Evolutionary conservation across 345 rosid species (phyloP).

Genomic region (Pistacia atlantica): DNA sequence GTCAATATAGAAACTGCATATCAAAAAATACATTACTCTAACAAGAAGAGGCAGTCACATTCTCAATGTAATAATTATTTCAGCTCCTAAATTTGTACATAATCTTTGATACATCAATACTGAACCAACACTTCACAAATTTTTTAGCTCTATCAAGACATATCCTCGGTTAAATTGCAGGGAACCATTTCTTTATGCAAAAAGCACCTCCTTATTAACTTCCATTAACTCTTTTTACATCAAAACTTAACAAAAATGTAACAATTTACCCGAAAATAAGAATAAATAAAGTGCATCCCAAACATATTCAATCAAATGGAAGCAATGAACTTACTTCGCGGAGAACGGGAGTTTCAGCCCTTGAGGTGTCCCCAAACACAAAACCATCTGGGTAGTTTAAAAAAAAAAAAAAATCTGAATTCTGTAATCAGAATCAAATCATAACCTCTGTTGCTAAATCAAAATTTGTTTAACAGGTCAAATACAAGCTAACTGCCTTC

Average conservation of each 20-base stretch:
- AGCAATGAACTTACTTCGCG: neutral
- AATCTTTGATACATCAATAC: neutral
- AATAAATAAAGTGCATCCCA: neutral
- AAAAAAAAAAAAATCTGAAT: neutral
- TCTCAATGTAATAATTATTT: neutral
- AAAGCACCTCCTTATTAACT: neutral
- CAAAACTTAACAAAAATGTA: neutral
- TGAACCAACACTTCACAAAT: neutral
- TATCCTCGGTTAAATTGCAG: neutral
- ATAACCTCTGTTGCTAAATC: neutral
- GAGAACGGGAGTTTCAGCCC: neutral
- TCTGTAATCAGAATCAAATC: neutral
- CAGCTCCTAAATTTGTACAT: neutral
- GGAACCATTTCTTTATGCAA: neutral
- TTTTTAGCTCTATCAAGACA: too few relatives aligned
- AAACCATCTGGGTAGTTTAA: neutral
- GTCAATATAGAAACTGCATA: neutral
- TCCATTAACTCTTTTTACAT: neutral
- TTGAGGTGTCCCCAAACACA: neutral
- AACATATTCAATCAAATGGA: neutral
- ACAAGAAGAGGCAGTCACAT: neutral
- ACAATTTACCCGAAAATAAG: neutral
- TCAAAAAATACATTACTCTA: neutral
- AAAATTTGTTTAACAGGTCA: neutral
- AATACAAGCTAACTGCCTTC: neutral